Conservation (phyloP, 2,329 filamentous ascomycete species). For the Torrubiellomyces zombiae region DNA sequence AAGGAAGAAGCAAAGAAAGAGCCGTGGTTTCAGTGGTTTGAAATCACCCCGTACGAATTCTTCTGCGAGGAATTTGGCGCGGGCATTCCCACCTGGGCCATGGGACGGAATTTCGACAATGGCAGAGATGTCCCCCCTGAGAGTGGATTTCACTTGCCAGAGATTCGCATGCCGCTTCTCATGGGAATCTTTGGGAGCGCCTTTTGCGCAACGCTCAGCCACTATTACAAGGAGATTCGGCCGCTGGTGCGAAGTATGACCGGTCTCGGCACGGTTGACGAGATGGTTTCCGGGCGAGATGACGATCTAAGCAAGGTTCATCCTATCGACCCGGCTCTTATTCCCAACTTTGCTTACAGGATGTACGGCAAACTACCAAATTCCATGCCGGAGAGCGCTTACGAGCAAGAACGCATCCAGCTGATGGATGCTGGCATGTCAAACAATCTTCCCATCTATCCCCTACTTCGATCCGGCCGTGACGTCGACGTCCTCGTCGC, state of each 20-base stretch:
- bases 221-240: slow-evolving; percentile 91
- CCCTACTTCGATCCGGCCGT: slow-evolving; percentile 71
- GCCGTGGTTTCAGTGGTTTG: slow-evolving; percentile 96
- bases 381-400: slow-evolving; percentile 64
- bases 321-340: slow-evolving; percentile 77
- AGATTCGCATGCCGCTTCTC: slow-evolving; percentile 66
- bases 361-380: slow-evolving; percentile 61
- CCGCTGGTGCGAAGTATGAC: slow-evolving; percentile 60
- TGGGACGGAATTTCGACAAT: slow-evolving; percentile 66
- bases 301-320: slow-evolving; percentile 82
- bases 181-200: slow-evolving; percentile 95
- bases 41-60: slow-evolving; percentile 86
- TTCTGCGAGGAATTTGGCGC: slow-evolving; percentile 86
- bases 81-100: slow-evolving; percentile 86
- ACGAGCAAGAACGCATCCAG: slow-evolving; percentile 53
- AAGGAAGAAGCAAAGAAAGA: slow-evolving; percentile 43
- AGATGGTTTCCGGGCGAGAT: slow-evolving; percentile 66
- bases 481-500: slow-evolving; percentile 81
- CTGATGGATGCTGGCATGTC: slow-evolving; percentile 98
- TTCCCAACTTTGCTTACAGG: slow-evolving; percentile 78
- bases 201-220: slow-evolving; percentile 86
- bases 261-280: slow-evolving; percentile 63
- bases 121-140: slow-evolving; percentile 40
- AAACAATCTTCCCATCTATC: slow-evolving; percentile 94
- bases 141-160: slow-evolving; percentile 57